phyloP scores from a whole-genome alignment of 352 stramenopile species.

The Phytopythium oedochilum region DNA sequence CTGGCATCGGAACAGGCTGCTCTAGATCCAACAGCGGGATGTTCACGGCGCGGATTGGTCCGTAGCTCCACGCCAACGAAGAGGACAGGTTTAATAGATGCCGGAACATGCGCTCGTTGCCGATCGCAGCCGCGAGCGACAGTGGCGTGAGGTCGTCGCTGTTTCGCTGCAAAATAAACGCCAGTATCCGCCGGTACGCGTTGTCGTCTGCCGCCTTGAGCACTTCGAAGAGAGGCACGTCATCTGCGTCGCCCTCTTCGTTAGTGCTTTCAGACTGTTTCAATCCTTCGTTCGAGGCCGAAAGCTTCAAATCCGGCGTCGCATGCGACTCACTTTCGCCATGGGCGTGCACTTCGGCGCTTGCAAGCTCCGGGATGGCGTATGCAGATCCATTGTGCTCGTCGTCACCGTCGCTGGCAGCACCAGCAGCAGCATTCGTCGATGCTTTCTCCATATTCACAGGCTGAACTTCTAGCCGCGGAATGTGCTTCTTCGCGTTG shows the following conservation, averaged over 20 bases:
- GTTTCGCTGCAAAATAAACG: constrained; percentile 46
- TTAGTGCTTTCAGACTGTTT: neutral
- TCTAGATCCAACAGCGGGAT: constrained; percentile 53
- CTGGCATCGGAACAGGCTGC: constrained; percentile 25
- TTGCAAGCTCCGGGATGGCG: neutral
- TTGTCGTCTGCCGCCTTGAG: constrained; percentile 22
- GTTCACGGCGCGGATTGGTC: constrained; percentile 45
- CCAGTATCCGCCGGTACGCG: constrained; percentile 24
- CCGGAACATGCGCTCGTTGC: constrained; percentile 50
- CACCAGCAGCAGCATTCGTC: neutral
- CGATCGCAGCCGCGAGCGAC: constrained; percentile 47
- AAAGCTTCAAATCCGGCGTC: neutral
- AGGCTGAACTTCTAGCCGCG: neutral
- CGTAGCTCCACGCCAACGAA: constrained; percentile 46
- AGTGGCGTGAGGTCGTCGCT: constrained; percentile 47
- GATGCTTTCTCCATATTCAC: neutral
- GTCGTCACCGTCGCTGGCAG: neutral
- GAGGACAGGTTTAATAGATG: constrained; percentile 45
- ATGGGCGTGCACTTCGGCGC: neutral
- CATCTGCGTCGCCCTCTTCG: neutral
- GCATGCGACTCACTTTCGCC: neutral
- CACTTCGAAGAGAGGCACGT: constrained; percentile 27
- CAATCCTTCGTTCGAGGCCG: neutral
- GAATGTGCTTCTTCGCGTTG: neutral
- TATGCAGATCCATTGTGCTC: neutral